Percentiles rank a stretch among this genome's conserved stretches.
These are phyloP conservation scores for Cutaneotrichosporon sp. DNA, from an alignment of 1,284 basidiomycete genomes.

Conservation along the genomic window DNA sequence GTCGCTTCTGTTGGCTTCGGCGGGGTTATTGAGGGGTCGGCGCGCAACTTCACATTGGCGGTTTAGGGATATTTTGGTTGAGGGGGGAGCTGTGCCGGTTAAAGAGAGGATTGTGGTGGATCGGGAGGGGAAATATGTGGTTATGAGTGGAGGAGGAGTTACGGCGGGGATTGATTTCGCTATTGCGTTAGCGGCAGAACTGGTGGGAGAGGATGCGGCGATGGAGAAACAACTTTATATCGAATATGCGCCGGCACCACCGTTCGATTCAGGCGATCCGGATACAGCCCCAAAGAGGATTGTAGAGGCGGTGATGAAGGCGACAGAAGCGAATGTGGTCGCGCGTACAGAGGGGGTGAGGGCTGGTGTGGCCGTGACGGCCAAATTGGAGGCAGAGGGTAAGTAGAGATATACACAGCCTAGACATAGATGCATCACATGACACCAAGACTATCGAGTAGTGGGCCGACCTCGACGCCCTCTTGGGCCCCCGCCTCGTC, in stretches of 20 bases:
- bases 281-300: conserved; percentile 12
- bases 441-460: neutral
- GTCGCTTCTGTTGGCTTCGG: conserved; percentile 18
- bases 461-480: neutral
- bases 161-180: conserved; percentile 27
- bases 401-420: too few species aligned
- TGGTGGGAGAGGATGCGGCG: conserved; percentile 12
- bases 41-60: conserved; percentile 18
- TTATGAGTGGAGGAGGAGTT: conserved; percentile 19
- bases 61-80: neutral
- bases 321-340: neutral
- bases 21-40: conserved; percentile 16
- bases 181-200: conserved; percentile 17
- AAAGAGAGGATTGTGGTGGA: conserved; percentile 17
- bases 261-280: conserved; percentile 13
- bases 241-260: conserved; percentile 23
- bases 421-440: too few species aligned
- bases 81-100: conserved; percentile 11
- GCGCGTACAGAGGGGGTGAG: neutral
- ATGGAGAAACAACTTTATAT: conserved; percentile 11
- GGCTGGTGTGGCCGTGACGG: neutral
- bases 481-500: neutral
- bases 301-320: neutral
- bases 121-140: neutral
- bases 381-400: neutral